Base-by-base conservation (phyloP, 164 flowering plant genomes). In the Dillenia suffruticosa region DNA sequence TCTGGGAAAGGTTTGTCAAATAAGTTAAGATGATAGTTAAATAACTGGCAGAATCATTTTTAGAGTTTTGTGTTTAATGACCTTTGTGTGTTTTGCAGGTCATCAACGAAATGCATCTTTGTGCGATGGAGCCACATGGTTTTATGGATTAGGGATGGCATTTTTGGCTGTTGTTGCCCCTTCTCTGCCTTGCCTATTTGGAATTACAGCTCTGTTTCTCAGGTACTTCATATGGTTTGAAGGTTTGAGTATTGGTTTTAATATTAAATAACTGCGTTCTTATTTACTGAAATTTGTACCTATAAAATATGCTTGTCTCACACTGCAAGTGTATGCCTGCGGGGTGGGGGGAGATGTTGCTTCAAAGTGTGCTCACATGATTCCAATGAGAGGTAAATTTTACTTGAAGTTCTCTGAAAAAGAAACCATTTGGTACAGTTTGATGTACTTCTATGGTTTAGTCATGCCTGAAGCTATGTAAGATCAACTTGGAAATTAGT, bases 91-190 rank as follows among this genome's bases (percentile, higher is more conserved):
- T 71, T 44, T 65, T 57, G 14, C 77, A 94, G 98, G 92, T 75
- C 97, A 91, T 79, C 86, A 78, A 57, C 82, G 81, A 52, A 86
- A 73, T 66, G 70, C 61, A n/a, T 76, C 87, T 13, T 71, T 72
- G 61, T 86, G 91, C 75, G 87, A 89, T 68, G 49, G 56, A 60
- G 74, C 81, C 53, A 32, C 83, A 19, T 79, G 83, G 79, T 84
- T 71, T 72, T 94, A 89, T 56, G 87, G 93, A 52, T 57, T 85
- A 56, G 95, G 93, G 60, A 88, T 91, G 97, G 92, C 86, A 48
- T 71, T 83, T 69, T 75, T 91, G 70, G 96, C 96, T 51, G 61
- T 89, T 69, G 79, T 72, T 56, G 74, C 77, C 50, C 96, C 96
- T 57, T 76, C 89, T 40, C 65, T 91, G 60, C 99, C 99, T 46